Conservation (phyloP, 2,329 filamentous ascomycete species). For the Thielaviopsis musarum region DNA sequence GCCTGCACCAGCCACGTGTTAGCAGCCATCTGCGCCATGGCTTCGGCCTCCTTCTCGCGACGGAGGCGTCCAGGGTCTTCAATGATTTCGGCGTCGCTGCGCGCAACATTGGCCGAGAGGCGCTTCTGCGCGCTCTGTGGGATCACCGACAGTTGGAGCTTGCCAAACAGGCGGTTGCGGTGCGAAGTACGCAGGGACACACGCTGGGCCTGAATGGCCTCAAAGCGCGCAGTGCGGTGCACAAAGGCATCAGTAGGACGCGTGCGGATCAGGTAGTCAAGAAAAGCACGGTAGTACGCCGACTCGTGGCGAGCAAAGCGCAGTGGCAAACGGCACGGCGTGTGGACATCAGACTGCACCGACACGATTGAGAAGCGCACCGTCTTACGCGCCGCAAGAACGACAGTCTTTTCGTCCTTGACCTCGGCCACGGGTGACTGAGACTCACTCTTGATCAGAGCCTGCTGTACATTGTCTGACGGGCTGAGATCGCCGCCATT, state of each 20-base stretch:
- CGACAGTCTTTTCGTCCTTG: constrained; percentile 13
- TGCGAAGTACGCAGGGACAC: constrained; percentile 57
- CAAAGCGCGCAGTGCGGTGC: constrained; percentile 69
- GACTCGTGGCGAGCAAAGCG: constrained; percentile 45
- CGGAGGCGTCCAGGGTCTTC: constrained; percentile 47
- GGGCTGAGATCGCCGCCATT: constrained; percentile 22
- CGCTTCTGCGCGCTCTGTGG: constrained; percentile 54
- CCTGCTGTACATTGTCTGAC: neutral
- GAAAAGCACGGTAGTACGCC: constrained; percentile 79
- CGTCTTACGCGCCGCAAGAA: constrained; percentile 32
- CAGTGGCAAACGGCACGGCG: constrained; percentile 32
- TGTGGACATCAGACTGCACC: constrained; percentile 23
- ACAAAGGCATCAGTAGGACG: constrained; percentile 62
- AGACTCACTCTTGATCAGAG: neutral
- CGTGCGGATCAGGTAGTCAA: constrained; percentile 50
- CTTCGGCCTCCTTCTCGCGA: constrained; percentile 65
- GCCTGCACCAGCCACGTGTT: constrained; percentile 46
- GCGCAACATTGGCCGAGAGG: constrained; percentile 55
- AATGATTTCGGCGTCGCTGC: constrained; percentile 51
- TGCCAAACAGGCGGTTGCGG: constrained; percentile 67
- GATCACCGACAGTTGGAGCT: constrained; percentile 59
- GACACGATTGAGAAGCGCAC: constrained; percentile 53
- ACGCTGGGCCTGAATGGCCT: constrained; percentile 72
- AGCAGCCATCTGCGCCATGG: constrained; percentile 51
- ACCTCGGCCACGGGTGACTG: constrained; percentile 13